Evolutionary conservation across 805 yeast genomes (phyloP).

Genomic region (Brettanomyces anomalus): DNA sequence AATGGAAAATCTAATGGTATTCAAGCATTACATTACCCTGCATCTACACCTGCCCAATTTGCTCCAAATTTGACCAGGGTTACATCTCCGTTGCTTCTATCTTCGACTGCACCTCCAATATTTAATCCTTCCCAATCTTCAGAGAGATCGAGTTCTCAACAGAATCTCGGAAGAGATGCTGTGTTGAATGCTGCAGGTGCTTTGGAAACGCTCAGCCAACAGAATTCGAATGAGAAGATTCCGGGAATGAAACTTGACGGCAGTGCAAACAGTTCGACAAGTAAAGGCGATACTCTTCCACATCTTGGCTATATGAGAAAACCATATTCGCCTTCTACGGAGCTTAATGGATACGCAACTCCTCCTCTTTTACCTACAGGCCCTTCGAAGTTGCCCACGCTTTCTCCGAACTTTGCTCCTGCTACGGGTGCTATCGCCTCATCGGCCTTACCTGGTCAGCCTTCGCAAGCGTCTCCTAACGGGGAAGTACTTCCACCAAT

Average conservation of each 20-base stretch:
- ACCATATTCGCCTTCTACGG: slow-evolving; percentile 26
- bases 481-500: slow-evolving; percentile 17
- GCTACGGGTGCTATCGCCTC: slow-evolving; percentile 5
- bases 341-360: slow-evolving; percentile 16
- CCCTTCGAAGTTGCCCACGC: slow-evolving; percentile 13
- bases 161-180: slow-evolving; percentile 22
- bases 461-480: background rate
- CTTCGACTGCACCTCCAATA: slow-evolving; percentile 31
- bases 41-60: slow-evolving; percentile 62
- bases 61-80: slow-evolving; percentile 55
- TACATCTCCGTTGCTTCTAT: slow-evolving; percentile 54
- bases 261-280: slow-evolving; percentile 4
- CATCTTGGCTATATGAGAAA: slow-evolving; percentile 17
- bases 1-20: slow-evolving; percentile 24
- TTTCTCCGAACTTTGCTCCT: slow-evolving; percentile 23
- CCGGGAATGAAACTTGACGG: slow-evolving; percentile 26
- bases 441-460: background rate
- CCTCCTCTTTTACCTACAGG: slow-evolving; percentile 16
- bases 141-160: slow-evolving; percentile 22
- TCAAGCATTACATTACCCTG: slow-evolving; percentile 56
- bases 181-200: slow-evolving; percentile 32
- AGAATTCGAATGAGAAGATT: slow-evolving; percentile 19
- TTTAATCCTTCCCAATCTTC: slow-evolving; percentile 32
- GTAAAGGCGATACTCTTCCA: slow-evolving; percentile 14
- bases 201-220: slow-evolving; percentile 30